Conservation (phyloP, 148 eudicot genomes). For the Rhododendron ovatum region DNA sequence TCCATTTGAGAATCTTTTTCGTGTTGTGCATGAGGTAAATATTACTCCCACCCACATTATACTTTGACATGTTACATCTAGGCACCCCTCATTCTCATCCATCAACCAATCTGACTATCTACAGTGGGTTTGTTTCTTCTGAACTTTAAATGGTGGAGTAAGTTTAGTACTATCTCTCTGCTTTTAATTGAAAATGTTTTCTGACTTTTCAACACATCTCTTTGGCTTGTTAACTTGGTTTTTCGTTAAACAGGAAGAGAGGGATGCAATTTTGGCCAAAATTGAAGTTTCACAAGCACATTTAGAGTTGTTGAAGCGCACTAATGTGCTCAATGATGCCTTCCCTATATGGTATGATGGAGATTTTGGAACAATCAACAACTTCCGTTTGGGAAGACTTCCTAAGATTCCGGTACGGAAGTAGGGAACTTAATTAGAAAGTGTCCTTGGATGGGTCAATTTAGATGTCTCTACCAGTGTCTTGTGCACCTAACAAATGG, state of each 20-base stretch:
- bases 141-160: background rate
- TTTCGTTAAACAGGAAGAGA: slow-evolving; percentile 61
- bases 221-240: slow-evolving; percentile 1
- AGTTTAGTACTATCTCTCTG: background rate
- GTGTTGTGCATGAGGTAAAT: background rate
- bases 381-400: slow-evolving; percentile 94
- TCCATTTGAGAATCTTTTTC: background rate
- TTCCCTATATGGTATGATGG: slow-evolving; percentile 91
- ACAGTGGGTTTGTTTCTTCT: background rate
- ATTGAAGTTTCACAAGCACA: slow-evolving; percentile 99
- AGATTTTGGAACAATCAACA: slow-evolving; percentile 95
- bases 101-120: background rate
- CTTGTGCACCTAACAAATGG: background rate
- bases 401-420: slow-evolving; percentile 76
- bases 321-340: slow-evolving; percentile 94
- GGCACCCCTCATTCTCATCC: background rate
- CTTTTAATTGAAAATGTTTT: background rate
- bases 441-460: background rate
- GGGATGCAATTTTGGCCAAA: slow-evolving; percentile 90
- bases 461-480: background rate
- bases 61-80: background rate
- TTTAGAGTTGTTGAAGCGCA: slow-evolving; percentile 77
- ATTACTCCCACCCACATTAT: background rate
- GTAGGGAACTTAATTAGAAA: background rate
- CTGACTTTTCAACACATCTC: background rate